phyloP scores from a whole-genome alignment of 257 asterid species.

The Nicotiana undulata region DNA sequence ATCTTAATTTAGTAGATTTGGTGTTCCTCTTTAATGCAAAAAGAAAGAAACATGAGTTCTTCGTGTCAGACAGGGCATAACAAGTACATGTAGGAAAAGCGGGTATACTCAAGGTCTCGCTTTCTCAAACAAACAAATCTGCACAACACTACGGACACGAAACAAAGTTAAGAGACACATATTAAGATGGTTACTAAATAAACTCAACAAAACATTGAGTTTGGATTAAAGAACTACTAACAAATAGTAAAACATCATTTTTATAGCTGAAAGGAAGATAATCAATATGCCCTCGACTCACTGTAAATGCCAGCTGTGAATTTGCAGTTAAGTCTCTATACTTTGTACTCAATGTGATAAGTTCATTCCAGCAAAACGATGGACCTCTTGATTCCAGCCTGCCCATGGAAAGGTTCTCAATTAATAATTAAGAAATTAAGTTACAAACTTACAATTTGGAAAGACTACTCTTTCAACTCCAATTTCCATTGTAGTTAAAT shows the following conservation, averaged over 20 bases:
- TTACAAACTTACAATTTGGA: not conserved
- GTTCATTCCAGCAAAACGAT: conserved; percentile 88
- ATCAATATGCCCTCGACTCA: conserved; percentile 25
- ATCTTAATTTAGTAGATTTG: not conserved
- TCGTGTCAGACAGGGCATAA: not conserved
- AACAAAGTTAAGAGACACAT: not conserved
- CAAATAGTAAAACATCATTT: not conserved
- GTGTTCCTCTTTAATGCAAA: not conserved
- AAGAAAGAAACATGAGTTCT: not conserved
- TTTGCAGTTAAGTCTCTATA: conserved; percentile 89
- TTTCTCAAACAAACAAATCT: not conserved
- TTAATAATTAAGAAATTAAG: not conserved
- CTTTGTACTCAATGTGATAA: conserved; percentile 86
- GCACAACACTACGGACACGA: not conserved
- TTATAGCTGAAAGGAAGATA: not conserved
- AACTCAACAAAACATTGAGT: not conserved
- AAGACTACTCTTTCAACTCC: not conserved
- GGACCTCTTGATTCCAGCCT: conserved; percentile 85
- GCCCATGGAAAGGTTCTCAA: conserved; percentile 11
- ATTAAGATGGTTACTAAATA: not conserved
- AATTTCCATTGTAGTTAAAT: not conserved
- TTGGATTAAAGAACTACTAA: not conserved
- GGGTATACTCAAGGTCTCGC: not conserved
- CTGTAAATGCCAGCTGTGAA: conserved; percentile 81
- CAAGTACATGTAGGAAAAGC: not conserved